phyloP scores from a whole-genome alignment of 495 filamentous ascomycete species.

The Trichoderma reesei region DNA sequence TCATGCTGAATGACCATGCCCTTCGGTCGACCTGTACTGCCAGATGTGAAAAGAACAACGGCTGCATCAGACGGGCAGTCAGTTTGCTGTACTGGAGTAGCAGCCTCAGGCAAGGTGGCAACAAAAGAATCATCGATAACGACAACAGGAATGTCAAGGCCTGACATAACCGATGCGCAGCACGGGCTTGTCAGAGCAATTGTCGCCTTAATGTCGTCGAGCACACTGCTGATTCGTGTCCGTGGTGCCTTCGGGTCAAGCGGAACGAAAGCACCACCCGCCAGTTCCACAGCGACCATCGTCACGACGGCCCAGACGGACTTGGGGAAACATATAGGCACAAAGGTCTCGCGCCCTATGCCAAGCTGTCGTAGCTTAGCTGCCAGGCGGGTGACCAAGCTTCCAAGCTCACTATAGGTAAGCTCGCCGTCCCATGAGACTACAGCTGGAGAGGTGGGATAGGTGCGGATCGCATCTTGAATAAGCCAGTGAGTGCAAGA shows the following conservation, averaged over 20 bases:
- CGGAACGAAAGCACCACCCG: constrained; percentile 3
- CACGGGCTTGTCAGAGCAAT: neutral
- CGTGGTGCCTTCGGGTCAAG: neutral
- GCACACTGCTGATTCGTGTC: neutral
- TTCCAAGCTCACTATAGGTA: constrained; percentile 20
- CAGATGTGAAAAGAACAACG: constrained; percentile 46
- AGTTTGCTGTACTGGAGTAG: constrained; percentile 21
- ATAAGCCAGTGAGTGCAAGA: neutral
- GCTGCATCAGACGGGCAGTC: constrained; percentile 8
- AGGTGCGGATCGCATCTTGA: neutral
- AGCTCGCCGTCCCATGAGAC: constrained; percentile 11
- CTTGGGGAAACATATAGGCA: constrained; percentile 9
- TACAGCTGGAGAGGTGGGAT: neutral
- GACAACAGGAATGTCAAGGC: neutral
- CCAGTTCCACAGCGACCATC: neutral
- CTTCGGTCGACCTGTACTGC: constrained; percentile 43
- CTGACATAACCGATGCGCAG: neutral
- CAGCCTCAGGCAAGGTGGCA: neutral
- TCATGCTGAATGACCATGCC: constrained; percentile 34
- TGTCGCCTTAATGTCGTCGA: neutral
- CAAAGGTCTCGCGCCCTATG: neutral
- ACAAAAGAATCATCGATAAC: neutral
- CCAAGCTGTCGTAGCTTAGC: neutral
- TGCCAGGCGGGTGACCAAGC: constrained; percentile 12
- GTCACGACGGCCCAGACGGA: neutral